phyloP scores from a whole-genome alignment of 768 basidiomycete species.

The Termitomyces sp. region DNA sequence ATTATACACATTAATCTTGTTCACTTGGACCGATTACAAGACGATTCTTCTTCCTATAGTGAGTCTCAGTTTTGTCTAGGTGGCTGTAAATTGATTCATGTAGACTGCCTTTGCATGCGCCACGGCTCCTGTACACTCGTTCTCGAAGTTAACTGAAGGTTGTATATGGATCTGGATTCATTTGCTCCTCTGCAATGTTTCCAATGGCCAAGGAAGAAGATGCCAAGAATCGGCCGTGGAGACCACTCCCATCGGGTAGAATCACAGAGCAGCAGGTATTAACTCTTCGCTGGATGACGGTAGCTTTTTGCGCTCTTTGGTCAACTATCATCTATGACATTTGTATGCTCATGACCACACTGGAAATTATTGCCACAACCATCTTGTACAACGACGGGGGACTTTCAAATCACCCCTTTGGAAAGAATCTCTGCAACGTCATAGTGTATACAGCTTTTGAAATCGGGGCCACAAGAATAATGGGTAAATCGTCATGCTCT shows the following conservation, averaged over 20 bases:
- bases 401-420: slow-evolving; percentile 20
- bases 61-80: neutral
- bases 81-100: neutral
- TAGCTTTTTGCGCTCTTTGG: slow-evolving; percentile 21
- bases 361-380: slow-evolving; percentile 17
- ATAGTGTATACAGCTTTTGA: slow-evolving; percentile 29
- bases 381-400: slow-evolving; percentile 27
- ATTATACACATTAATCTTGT: slow-evolving; percentile 17
- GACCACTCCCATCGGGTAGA: slow-evolving; percentile 33
- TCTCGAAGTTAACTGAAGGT: slow-evolving; percentile 19
- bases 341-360: slow-evolving; percentile 13
- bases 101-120: slow-evolving; percentile 30
- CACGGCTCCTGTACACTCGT: slow-evolving; percentile 25
- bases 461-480: slow-evolving; percentile 27
- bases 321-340: slow-evolving; percentile 18
- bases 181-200: slow-evolving; percentile 32
- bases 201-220: slow-evolving; percentile 39
- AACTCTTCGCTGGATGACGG: slow-evolving; percentile 27
- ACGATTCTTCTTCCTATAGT: slow-evolving; percentile 31
- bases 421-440: slow-evolving; percentile 27
- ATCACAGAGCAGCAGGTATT: slow-evolving; percentile 19
- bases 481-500: slow-evolving; percentile 7
- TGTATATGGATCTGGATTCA: slow-evolving; percentile 44
- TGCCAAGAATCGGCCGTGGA: slow-evolving; percentile 35
- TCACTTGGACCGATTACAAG: slow-evolving; percentile 31